A percentile compares a stretch with the other conserved stretches of the same genome.
Conservation (phyloP, 2,329 filamentous ascomycete species). For the Fusarium bactridioides region DNA sequence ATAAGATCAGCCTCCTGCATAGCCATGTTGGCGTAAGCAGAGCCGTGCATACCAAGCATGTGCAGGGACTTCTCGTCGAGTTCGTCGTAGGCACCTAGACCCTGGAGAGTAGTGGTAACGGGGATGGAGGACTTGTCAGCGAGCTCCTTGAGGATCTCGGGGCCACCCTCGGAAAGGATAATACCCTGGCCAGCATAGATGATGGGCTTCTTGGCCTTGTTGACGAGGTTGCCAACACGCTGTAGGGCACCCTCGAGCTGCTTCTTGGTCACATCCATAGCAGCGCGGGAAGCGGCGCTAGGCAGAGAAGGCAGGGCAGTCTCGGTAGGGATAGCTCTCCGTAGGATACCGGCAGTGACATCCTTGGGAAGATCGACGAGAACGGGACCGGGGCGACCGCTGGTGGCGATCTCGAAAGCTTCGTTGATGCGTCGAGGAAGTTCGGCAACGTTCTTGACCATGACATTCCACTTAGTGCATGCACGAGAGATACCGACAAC, state of each 20-base stretch:
- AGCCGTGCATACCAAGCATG: constrained; percentile 99
- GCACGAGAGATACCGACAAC: constrained; percentile 86
- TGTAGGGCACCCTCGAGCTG: constrained; percentile 77
- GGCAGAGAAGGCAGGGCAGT: constrained; percentile 80
- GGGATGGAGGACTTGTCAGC: constrained; percentile 90
- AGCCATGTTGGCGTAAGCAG: constrained; percentile 96
- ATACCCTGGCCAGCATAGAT: constrained; percentile 96
- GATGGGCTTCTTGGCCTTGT: constrained; percentile 89
- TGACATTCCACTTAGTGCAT: constrained; percentile 94
- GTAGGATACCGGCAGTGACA: constrained; percentile 84
- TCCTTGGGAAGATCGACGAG: constrained; percentile 97
- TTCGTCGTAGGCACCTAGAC: constrained; percentile 91
- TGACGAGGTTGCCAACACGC: constrained; percentile 83
- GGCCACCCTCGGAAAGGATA: constrained; percentile 79
- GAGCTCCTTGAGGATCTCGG: constrained; percentile 82
- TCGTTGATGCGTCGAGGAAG: constrained; percentile 94
- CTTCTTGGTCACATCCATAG: constrained; percentile 71
- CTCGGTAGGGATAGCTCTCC: constrained; percentile 81
- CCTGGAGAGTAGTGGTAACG: constrained; percentile 94
- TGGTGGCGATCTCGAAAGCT: constrained; percentile 97
- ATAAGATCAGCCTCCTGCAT: constrained; percentile 98
- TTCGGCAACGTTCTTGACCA: constrained; percentile 89
- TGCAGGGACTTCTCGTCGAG: constrained; percentile 92
- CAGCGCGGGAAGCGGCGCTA: constrained; percentile 84
- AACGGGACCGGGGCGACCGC: constrained; percentile 90